A percentile compares a stretch with the other conserved stretches of the same genome.
These are phyloP conservation scores for Barbarea vulgaris DNA, from an alignment of 345 rosid species.

Conservation along the genomic window DNA sequence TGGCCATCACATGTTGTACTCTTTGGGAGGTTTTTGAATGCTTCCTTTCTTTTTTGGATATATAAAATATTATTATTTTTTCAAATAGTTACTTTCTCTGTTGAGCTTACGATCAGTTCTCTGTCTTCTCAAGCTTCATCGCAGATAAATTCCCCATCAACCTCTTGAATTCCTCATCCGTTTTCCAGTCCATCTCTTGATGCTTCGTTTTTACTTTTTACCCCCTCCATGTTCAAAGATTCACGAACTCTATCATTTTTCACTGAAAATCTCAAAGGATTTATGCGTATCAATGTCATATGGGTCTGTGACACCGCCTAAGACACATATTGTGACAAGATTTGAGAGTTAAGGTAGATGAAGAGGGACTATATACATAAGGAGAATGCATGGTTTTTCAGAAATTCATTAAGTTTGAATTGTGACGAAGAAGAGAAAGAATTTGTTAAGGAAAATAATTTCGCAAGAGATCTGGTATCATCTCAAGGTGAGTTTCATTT, in stretches of 20 bases:
- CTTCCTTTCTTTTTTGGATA: constrained; percentile 31
- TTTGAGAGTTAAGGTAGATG: constrained; percentile 19
- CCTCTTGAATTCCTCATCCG: constrained; percentile 84
- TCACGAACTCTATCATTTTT: constrained; percentile 50
- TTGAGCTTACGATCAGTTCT: constrained; percentile 83
- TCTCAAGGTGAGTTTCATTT: too few relatives aligned
- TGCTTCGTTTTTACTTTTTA: constrained; percentile 46
- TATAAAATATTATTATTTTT: constrained; percentile 12
- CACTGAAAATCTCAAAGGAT: constrained; percentile 40
- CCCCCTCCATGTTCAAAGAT: neutral
- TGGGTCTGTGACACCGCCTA: constrained; percentile 11
- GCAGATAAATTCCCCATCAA: constrained; percentile 95
- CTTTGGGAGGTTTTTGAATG: constrained; percentile 17
- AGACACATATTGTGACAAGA: constrained; percentile 11
- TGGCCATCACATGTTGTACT: constrained; percentile 36
- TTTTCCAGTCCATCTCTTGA: constrained; percentile 89
- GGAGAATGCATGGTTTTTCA: constrained; percentile 38
- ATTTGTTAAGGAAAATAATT: too few relatives aligned
- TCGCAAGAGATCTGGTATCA: too few relatives aligned
- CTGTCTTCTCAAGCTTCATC: constrained; percentile 87
- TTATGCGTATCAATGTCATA: constrained; percentile 5
- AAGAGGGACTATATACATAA: constrained; percentile 25
- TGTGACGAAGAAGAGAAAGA: neutral
- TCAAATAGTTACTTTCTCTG: constrained; percentile 41
- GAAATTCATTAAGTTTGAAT: neutral